phyloP scores from a whole-genome alignment of 768 basidiomycete species.

The Agrocybe praecox region DNA sequence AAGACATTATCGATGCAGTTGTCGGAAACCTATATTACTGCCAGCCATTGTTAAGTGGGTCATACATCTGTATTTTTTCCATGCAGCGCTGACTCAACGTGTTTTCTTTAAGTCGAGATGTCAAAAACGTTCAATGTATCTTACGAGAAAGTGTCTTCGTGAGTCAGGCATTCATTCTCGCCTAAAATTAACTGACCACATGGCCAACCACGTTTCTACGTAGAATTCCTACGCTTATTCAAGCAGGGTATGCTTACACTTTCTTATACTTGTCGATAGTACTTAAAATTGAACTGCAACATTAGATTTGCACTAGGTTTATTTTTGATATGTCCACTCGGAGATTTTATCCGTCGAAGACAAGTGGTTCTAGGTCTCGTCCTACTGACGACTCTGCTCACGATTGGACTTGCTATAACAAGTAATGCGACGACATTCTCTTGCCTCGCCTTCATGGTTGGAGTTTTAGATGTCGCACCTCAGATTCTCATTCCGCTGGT shows the following conservation, averaged over 20 bases:
- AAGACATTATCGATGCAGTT: neutral
- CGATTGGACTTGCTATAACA: slow-evolving; percentile 75
- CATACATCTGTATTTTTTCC: neutral
- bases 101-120: slow-evolving; percentile 36
- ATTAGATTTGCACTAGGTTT: slow-evolving; percentile 72
- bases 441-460: slow-evolving; percentile 66
- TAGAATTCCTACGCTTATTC: slow-evolving; percentile 65
- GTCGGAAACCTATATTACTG: slow-evolving; percentile 11
- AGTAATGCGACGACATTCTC: slow-evolving; percentile 60
- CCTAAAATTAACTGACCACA: neutral
- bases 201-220: slow-evolving; percentile 1
- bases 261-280: neutral
- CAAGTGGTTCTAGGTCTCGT: slow-evolving; percentile 66
- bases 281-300: slow-evolving; percentile 2
- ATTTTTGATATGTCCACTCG: slow-evolving; percentile 75
- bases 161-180: neutral
- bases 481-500: slow-evolving; percentile 78
- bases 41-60: slow-evolving; percentile 8
- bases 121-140: slow-evolving; percentile 24
- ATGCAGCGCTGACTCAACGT: neutral
- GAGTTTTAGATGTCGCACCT: slow-evolving; percentile 67
- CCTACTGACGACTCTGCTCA: slow-evolving; percentile 52
- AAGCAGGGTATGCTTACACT: slow-evolving; percentile 53
- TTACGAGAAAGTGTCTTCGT: slow-evolving; percentile 21
- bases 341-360: slow-evolving; percentile 81